Percentiles rank a stretch among this genome's conserved stretches.
Evolutionary conservation across 2,329 filamentous ascomycete species (phyloP).

Genomic region (Scytalidium lignicola): DNA sequence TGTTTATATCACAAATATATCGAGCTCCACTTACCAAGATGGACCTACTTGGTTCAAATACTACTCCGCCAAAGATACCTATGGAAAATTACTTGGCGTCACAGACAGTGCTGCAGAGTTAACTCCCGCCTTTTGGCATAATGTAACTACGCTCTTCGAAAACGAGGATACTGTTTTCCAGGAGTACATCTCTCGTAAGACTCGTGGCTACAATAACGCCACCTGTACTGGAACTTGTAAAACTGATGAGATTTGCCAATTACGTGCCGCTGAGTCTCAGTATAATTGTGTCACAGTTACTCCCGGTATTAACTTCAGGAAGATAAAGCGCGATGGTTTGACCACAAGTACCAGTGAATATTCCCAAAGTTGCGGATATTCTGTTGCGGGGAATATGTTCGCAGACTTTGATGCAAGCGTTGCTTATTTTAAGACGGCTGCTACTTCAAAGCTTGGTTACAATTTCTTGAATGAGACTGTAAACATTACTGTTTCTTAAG

Average conservation of each 20-base stretch:
- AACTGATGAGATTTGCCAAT: slow-evolving; percentile 42
- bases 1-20: slow-evolving; percentile 26
- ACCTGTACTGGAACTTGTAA: slow-evolving; percentile 39
- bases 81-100: slow-evolving; percentile 19
- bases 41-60: slow-evolving; percentile 22
- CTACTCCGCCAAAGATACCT: slow-evolving; percentile 24
- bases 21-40: slow-evolving; percentile 20
- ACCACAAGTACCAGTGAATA: neutral
- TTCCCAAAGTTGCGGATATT: neutral
- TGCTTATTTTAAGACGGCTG: too few relatives aligned
- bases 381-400: neutral
- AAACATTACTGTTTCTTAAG: too few relatives aligned
- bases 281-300: slow-evolving; percentile 38
- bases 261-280: slow-evolving; percentile 45
- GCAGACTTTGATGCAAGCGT: neutral
- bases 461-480: too few relatives aligned
- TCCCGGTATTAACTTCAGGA: slow-evolving; percentile 8
- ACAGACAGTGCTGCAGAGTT: slow-evolving; percentile 37
- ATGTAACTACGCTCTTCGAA: slow-evolving; percentile 46
- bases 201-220: slow-evolving; percentile 36
- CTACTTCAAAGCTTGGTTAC: too few relatives aligned
- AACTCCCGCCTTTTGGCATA: slow-evolving; percentile 54
- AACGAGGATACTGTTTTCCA: slow-evolving; percentile 37
- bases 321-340: neutral
- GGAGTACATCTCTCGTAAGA: slow-evolving; percentile 41